These are phyloP conservation scores for Euphorbia tirucalli DNA, from an alignment of 345 rosid genomes.

Conservation along the genomic window DNA sequence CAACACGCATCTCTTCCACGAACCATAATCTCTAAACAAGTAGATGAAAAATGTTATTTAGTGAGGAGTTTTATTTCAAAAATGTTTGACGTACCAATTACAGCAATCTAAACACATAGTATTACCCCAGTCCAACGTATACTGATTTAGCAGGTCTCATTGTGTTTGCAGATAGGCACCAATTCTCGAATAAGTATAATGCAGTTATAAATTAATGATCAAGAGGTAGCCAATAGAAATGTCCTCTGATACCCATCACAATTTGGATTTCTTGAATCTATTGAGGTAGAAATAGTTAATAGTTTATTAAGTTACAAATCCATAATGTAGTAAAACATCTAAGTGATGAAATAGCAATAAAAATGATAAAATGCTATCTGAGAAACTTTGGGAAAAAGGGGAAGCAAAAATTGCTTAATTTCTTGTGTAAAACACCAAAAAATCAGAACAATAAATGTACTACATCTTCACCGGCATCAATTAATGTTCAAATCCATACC, in stretches of 20 bases:
- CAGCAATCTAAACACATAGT: no score
- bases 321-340: neutral
- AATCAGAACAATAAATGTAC: neutral
- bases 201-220: neutral
- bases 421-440: neutral
- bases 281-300: neutral
- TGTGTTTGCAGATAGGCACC: neutral
- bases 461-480: no score
- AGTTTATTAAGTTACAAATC: neutral
- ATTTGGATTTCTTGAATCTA: neutral
- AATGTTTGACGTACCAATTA: no score
- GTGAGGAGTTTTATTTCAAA: no score
- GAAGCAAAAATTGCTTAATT: neutral
- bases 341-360: neutral
- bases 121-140: neutral
- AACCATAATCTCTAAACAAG: conserved; percentile 41
- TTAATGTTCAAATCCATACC: no score
- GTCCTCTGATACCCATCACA: neutral
- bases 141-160: neutral
- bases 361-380: neutral
- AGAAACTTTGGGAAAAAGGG: no score
- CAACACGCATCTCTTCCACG: conserved; percentile 70
- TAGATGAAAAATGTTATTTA: conserved; percentile 7
- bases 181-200: no score
- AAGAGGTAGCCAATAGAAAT: neutral